phyloP scores from a whole-genome alignment of 345 rosid genomes.

The Pistacia atlantica region DNA sequence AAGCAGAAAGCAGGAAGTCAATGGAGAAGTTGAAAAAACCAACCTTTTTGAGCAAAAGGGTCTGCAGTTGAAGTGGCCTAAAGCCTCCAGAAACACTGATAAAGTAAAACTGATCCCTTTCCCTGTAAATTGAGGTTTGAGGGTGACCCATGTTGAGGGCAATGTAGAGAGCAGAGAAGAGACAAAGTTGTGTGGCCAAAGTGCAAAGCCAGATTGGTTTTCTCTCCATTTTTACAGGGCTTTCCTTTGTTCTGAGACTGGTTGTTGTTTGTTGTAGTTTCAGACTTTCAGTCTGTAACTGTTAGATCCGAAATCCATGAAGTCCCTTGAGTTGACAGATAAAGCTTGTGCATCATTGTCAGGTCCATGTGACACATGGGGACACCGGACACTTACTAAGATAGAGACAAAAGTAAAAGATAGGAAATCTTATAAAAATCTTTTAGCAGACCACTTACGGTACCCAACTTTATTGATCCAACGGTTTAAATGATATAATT shows the following conservation, averaged over 20 bases:
- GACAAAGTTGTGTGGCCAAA: conserved; percentile 53
- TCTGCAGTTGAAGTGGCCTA: conserved; percentile 46
- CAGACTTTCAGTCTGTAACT: neutral
- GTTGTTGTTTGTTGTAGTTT: too few species aligned
- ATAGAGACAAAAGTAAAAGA: too few species aligned
- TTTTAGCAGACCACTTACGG: too few species aligned
- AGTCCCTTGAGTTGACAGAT: too few species aligned
- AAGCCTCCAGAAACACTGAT: conserved; percentile 67
- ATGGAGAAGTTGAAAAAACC: conserved; percentile 19
- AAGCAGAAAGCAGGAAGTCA: neutral
- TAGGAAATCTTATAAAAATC: too few species aligned
- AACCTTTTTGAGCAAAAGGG: conserved; percentile 69
- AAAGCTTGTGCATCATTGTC: too few species aligned
- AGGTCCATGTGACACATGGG: too few species aligned
- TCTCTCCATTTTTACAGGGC: conserved; percentile 41
- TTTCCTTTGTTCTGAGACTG: neutral
- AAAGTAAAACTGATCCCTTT: conserved; percentile 45
- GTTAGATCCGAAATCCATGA: neutral
- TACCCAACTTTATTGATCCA: too few species aligned
- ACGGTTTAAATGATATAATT: too few species aligned
- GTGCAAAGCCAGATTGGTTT: conserved; percentile 62
- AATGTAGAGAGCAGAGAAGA: conserved; percentile 57
- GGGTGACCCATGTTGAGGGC: conserved; percentile 65
- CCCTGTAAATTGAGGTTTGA: conserved; percentile 28
- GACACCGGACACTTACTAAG: too few species aligned